Percentiles rank a stretch among this genome's conserved stretches.
Conservation (phyloP, 2,329 filamentous ascomycete genomes). For the Conoideocrella luteorostrata region DNA sequence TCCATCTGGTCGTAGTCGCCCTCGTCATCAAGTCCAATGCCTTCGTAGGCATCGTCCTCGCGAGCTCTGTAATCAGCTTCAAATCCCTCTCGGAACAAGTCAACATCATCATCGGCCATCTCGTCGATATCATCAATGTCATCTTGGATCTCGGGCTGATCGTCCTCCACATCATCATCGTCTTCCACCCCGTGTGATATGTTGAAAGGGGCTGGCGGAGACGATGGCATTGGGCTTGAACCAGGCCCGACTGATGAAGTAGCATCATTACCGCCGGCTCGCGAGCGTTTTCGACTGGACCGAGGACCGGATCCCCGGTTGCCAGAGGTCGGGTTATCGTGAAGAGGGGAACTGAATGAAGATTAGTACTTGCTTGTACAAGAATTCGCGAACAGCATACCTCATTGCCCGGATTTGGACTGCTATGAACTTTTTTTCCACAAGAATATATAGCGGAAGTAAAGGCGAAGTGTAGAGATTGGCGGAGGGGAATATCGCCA, state of each 20-base stretch:
- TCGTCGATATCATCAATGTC: conserved; percentile 75
- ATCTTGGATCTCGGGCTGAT: conserved; percentile 64
- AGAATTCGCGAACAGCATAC: conserved; percentile 11
- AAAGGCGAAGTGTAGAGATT: background rate
- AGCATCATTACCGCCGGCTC: conserved; percentile 44
- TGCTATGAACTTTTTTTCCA: too few relatives aligned
- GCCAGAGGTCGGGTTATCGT: conserved; percentile 72
- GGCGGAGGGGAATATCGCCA: background rate
- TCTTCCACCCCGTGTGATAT: conserved; percentile 64
- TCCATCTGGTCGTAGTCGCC: conserved; percentile 67
- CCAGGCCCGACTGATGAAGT: conserved; percentile 44
- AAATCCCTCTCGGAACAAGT: conserved; percentile 68
- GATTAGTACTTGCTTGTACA: conserved; percentile 7
- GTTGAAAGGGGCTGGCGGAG: conserved; percentile 51
- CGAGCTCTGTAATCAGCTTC: conserved; percentile 64
- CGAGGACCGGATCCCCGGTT: conserved; percentile 62
- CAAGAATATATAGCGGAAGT: too few relatives aligned
- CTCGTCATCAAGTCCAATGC: conserved; percentile 69
- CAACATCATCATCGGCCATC: conserved; percentile 73
- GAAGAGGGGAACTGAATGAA: conserved; percentile 66
- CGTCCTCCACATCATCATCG: conserved; percentile 65
- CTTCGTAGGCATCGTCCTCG: conserved; percentile 63
- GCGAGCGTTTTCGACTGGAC: conserved; percentile 49
- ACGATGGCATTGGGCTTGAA: conserved; percentile 61
- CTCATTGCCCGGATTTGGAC: conserved; percentile 15